Evolutionary conservation across 768 basidiomycete species (phyloP).

Genomic region (Trametes cubensis): DNA sequence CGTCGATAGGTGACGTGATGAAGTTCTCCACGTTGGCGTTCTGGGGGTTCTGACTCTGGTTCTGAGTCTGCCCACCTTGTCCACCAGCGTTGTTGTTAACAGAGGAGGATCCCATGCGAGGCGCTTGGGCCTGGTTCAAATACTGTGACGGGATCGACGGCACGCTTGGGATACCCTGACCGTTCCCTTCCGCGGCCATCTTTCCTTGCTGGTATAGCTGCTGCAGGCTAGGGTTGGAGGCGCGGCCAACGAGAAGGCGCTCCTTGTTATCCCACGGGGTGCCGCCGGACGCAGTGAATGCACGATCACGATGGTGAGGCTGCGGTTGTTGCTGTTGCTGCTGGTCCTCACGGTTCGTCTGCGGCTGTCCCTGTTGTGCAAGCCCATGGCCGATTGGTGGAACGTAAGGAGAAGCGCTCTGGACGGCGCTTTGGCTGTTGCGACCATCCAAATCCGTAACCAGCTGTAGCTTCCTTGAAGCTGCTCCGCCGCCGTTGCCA

Average conservation of each 20-base stretch:
- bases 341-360: constrained; percentile 22
- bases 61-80: constrained; percentile 36
- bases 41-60: constrained; percentile 41
- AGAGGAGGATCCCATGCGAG: constrained; percentile 30
- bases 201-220: constrained; percentile 54
- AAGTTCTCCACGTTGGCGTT: constrained; percentile 35
- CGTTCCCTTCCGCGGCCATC: constrained; percentile 33
- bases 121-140: constrained; percentile 52
- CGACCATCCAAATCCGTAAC: constrained; percentile 69
- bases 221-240: constrained; percentile 72
- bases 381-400: constrained; percentile 45
- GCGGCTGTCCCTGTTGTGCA: constrained; percentile 37
- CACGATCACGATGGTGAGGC: constrained; percentile 39
- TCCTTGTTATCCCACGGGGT: constrained; percentile 71
- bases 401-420: constrained; percentile 53
- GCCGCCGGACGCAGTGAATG: constrained; percentile 40
- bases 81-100: constrained; percentile 3
- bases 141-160: constrained; percentile 77
- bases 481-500: constrained; percentile 41
- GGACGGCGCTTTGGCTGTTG: constrained; percentile 55
- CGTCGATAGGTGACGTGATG: constrained; percentile 74
- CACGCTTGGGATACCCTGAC: constrained; percentile 57
- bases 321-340: constrained; percentile 34
- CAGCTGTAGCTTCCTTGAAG: constrained; percentile 54
- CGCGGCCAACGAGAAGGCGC: constrained; percentile 53